Conservation (phyloP, 139 green algal species). For the Chlorella vulgaris region DNA sequence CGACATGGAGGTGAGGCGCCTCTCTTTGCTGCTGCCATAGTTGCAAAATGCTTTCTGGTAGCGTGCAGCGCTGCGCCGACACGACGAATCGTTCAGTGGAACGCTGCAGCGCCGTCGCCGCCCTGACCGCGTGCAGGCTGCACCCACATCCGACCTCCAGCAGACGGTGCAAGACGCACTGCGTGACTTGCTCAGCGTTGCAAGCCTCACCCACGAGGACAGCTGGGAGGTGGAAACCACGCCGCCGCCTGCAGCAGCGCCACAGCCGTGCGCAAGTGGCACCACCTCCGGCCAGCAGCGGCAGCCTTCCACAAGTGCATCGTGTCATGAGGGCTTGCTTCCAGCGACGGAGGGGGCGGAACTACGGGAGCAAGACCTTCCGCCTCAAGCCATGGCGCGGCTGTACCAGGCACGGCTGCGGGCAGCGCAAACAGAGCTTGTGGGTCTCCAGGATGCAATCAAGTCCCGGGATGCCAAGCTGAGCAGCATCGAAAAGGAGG, state of each 20-base stretch:
- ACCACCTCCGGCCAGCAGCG: neutral
- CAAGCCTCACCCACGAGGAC: constrained; percentile 4
- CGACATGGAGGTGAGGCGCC: neutral
- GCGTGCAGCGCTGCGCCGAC: neutral
- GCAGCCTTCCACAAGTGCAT: too few species aligned
- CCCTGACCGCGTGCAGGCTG: neutral
- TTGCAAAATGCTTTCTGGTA: too few species aligned
- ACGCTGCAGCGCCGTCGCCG: neutral
- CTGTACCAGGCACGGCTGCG: constrained; percentile 16
- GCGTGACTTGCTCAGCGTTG: constrained; percentile 6
- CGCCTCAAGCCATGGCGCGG: neutral
- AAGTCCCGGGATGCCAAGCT: constrained; percentile 20
- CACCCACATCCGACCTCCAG: neutral
- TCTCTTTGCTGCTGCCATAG: neutral
- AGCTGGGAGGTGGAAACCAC: neutral
- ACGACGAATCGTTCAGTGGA: neutral
- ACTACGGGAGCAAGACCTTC: constrained; percentile 7
- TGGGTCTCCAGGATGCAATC: neutral
- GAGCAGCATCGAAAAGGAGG: constrained; percentile 14
- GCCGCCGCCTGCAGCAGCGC: neutral
- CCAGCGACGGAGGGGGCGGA: neutral
- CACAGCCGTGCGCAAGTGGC: neutral
- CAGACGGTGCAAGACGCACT: constrained; percentile 18
- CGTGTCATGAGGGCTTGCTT: too few species aligned
- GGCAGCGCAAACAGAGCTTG: constrained; percentile 4